Conservation (phyloP, 108 stramenopile species). For the Nitzschia sp. region DNA sequence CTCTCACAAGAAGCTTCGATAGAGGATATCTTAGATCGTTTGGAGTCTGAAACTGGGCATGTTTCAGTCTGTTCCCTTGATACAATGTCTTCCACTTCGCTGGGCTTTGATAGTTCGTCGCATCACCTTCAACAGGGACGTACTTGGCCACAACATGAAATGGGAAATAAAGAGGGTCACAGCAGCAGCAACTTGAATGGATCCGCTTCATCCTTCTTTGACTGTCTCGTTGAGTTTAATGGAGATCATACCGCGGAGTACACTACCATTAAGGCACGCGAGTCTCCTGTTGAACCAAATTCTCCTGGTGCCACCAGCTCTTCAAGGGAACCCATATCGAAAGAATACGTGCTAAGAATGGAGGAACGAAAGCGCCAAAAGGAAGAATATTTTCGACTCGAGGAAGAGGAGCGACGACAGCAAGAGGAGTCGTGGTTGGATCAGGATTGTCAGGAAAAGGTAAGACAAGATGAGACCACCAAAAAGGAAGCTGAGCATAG, state of each 20-base stretch:
- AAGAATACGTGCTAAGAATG: too few species aligned
- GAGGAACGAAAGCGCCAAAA: too few species aligned
- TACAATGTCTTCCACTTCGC: slow-evolving; percentile 1
- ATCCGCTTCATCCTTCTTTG: not conserved
- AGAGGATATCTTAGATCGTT: not conserved
- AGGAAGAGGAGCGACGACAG: not conserved
- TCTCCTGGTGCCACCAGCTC: too few species aligned
- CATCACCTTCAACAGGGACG: not conserved
- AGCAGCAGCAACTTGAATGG: not conserved
- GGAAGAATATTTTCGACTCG: not conserved
- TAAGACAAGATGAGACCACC: not conserved
- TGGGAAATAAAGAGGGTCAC: too few species aligned
- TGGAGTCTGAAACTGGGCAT: slow-evolving; percentile 1
- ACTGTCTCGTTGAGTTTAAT: not conserved
- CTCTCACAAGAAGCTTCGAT: not conserved
- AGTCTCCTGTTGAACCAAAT: too few species aligned
- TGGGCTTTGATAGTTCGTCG: slow-evolving; percentile 9
- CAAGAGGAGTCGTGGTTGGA: not conserved
- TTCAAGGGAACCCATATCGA: too few species aligned
- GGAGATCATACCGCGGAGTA: not conserved
- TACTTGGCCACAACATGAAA: not conserved
- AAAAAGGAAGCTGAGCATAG: not conserved
- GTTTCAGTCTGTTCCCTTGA: not conserved
- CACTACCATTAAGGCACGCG: too few species aligned
- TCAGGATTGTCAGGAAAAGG: not conserved